Evolutionary conservation across 2,329 filamentous ascomycete genomes (phyloP).

Genomic region (Geosmithia flava): DNA sequence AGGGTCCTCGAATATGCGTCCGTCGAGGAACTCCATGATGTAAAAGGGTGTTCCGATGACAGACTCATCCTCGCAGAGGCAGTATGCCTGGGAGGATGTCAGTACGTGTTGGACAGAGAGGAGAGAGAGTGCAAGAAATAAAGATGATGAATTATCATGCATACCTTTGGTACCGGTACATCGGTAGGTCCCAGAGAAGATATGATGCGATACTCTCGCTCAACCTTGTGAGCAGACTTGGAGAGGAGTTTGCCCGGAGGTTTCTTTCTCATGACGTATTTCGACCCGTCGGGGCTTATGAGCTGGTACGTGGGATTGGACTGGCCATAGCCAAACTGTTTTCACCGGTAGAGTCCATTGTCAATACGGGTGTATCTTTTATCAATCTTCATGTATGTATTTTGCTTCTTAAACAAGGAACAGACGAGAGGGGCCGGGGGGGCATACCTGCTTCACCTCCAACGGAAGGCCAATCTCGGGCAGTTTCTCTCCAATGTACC

Average conservation of each 20-base stretch:
- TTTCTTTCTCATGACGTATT: constrained; percentile 75
- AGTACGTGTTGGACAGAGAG: background rate
- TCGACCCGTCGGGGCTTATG: background rate
- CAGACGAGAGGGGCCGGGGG: background rate
- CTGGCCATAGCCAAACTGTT: constrained; percentile 2
- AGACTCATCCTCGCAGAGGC: constrained; percentile 62
- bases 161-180: constrained; percentile 59
- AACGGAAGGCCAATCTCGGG: background rate
- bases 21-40: constrained; percentile 82
- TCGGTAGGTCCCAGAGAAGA: constrained; percentile 59
- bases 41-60: constrained; percentile 85
- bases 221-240: constrained; percentile 79
- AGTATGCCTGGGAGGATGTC: constrained; percentile 35
- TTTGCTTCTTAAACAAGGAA: background rate
- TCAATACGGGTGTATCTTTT: too few relatives aligned
- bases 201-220: constrained; percentile 79
- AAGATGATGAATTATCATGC: background rate
- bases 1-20: constrained; percentile 77
- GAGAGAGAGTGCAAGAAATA: background rate
- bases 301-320: constrained; percentile 3
- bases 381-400: background rate
- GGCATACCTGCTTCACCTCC: constrained; percentile 2
- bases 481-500: background rate
- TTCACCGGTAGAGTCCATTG: too few relatives aligned
- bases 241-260: constrained; percentile 76